A percentile compares a stretch with the other conserved stretches of the same genome.
These are phyloP conservation scores for Ceratorhiza oryzae-sativae DNA, from an alignment of 1,284 basidiomycete genomes.

Conservation along the genomic window DNA sequence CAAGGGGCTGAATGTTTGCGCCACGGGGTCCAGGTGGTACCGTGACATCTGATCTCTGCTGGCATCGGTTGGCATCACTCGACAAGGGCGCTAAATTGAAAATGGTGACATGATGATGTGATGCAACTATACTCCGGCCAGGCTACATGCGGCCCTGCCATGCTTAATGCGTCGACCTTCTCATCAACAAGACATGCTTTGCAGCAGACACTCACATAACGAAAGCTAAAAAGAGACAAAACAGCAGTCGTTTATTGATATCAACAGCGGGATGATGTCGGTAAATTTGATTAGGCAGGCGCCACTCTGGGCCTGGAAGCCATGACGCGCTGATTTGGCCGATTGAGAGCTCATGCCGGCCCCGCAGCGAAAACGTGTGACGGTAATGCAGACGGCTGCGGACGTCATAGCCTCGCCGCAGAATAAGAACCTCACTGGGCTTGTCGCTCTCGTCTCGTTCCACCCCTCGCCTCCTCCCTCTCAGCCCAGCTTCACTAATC, in stretches of 20 bases:
- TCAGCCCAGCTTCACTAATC: neutral
- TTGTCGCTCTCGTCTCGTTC: neutral
- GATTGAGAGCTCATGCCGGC: neutral
- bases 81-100: neutral
- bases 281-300: neutral
- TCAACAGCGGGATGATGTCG: neutral
- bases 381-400: neutral
- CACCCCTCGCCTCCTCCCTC: neutral
- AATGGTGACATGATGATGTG: neutral
- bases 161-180: neutral
- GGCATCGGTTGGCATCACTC: slow-evolving; percentile 4
- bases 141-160: neutral
- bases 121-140: neutral
- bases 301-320: neutral
- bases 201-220: neutral
- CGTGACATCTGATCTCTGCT: neutral
- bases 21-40: slow-evolving; percentile 29
- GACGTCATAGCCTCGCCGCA: slow-evolving; percentile 22
- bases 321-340: neutral
- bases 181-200: too few species aligned
- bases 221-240: neutral
- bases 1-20: neutral
- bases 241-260: neutral
- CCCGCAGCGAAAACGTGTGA: slow-evolving; percentile 5
- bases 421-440: neutral